Base-by-base conservation (phyloP, 2,329 filamentous ascomycete species). In the Leptographium wingfieldii region DNA sequence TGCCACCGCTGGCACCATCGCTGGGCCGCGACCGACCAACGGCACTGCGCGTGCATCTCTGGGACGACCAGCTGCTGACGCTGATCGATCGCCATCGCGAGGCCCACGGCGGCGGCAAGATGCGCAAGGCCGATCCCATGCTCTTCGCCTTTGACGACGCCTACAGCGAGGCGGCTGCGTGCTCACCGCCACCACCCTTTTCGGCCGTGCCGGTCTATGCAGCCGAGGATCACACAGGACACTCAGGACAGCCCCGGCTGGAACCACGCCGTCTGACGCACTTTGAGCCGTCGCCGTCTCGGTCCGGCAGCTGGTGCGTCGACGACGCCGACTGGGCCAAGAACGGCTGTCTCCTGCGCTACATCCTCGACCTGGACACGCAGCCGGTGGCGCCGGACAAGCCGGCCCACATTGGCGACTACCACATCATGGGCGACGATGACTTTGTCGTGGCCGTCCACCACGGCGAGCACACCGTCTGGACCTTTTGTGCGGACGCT, bases 1-100 rank as follows among this genome's bases (percentile, higher is more conserved):
- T 65, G 43, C 61, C 61, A 48, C 60, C 51, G 38, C 51, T 55
- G 33, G 22, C 55, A 22, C 55, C 60, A 5, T 22, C 53, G 9
- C n/a, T 46, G 9, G 40, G 52, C 52, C 33, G 35, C 16, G 57
- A 55, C 19, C 35, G 33, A 27, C 48, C 19, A 5, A 35, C 53
- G 27, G 6, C 35, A 14, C 56, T 61, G 29, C 52, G n/a, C 12
- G 48, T 60, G 54, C 63, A 63, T 40, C 52, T 64, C 25, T 65
- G 64, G 64, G 62, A 65, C 59, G 63, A 61, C 60, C 63, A 64
- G 64, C 31, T 64, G 40, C 38, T 64, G 25, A 59, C 56, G 1
- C 25, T 65, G 31, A 29, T 62, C 12, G 63, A 65, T 59, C 64
- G 63, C 3, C 59, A 59, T 52, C 48, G 54, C 16, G 62, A 64